phyloP scores from a whole-genome alignment of 1,139 yeast genomes.

The Nakaseomyces nivariensis region DNA sequence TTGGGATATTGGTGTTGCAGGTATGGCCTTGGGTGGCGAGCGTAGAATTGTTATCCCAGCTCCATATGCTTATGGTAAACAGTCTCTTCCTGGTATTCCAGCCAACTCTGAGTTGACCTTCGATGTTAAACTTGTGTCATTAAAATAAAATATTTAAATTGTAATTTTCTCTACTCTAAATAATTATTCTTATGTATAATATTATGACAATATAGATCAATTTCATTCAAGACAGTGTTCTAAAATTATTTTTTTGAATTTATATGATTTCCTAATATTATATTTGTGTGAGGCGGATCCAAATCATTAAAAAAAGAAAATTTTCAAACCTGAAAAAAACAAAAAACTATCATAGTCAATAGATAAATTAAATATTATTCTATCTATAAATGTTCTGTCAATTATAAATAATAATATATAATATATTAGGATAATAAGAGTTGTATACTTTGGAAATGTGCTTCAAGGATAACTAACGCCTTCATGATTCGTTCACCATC shows the following conservation, averaged over 20 bases:
- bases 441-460: slow-evolving; percentile 18
- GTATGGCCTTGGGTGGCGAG: slow-evolving; percentile 98
- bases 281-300: neutral
- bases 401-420: neutral
- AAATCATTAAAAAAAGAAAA: neutral
- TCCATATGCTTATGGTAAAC: slow-evolving; percentile 91
- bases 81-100: slow-evolving; percentile 92
- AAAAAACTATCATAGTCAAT: neutral
- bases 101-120: slow-evolving; percentile 92
- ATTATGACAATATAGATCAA: neutral
- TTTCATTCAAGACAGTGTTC: too few species aligned
- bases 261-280: neutral
- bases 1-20: slow-evolving; percentile 96
- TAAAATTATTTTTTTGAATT: neutral
- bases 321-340: neutral
- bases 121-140: slow-evolving; percentile 86
- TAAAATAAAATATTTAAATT: slow-evolving; percentile 44
- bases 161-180: neutral
- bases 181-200: neutral
- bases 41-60: slow-evolving; percentile 96
- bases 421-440: slow-evolving; percentile 7
- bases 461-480: slow-evolving; percentile 22
- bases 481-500: slow-evolving; percentile 26
- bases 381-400: neutral
- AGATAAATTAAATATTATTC: too few species aligned